These are phyloP conservation scores for Lactifluus hygrophoroides DNA, from an alignment of 768 basidiomycete species.

Conservation along the genomic window DNA sequence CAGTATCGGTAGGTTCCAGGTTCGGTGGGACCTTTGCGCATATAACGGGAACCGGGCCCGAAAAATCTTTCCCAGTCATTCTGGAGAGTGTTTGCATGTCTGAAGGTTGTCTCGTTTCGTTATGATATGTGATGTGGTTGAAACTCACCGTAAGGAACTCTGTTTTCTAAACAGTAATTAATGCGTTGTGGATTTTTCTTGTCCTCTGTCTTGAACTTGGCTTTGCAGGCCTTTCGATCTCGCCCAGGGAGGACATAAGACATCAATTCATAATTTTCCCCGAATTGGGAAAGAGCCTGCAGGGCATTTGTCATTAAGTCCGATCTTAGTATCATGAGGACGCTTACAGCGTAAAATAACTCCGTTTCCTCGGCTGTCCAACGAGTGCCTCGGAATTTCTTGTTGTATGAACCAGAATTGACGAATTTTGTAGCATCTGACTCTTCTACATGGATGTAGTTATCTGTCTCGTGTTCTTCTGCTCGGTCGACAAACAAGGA, in stretches of 20 bases:
- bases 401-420: slow-evolving; percentile 76
- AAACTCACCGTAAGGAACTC: slow-evolving; percentile 63
- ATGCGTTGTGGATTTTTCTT: slow-evolving; percentile 71
- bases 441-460: slow-evolving; percentile 73
- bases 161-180: slow-evolving; percentile 64
- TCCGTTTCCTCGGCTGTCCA: slow-evolving; percentile 92
- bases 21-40: slow-evolving; percentile 32
- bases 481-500: slow-evolving; percentile 72
- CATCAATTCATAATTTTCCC: slow-evolving; percentile 89
- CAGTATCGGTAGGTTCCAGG: slow-evolving; percentile 25
- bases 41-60: slow-evolving; percentile 71
- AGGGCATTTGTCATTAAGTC: not conserved
- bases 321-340: not conserved
- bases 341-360: slow-evolving; percentile 69
- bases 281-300: slow-evolving; percentile 86
- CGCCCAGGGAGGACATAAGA: slow-evolving; percentile 78
- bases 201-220: slow-evolving; percentile 89
- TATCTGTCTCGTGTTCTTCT: slow-evolving; percentile 56
- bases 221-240: slow-evolving; percentile 83
- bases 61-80: slow-evolving; percentile 82
- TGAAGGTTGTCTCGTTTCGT: slow-evolving; percentile 23
- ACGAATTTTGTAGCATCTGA: slow-evolving; percentile 79
- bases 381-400: slow-evolving; percentile 69
- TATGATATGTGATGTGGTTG: not conserved
- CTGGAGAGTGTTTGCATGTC: slow-evolving; percentile 67